These are phyloP conservation scores for Ustilago bromivora DNA, from an alignment of 1,284 basidiomycete species.

Conservation along the genomic window DNA sequence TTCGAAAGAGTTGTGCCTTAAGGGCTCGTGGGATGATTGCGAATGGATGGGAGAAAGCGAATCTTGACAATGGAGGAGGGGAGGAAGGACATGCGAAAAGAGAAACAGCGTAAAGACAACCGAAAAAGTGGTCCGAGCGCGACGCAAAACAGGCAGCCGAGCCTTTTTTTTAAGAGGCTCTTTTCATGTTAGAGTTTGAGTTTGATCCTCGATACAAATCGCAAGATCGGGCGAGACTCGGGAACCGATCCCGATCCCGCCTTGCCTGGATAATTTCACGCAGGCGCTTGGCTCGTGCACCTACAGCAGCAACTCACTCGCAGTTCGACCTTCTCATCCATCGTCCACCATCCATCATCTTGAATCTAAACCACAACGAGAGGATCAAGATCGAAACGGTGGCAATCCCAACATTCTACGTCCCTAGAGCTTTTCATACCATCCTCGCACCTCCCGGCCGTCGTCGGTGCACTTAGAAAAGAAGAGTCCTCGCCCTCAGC, in stretches of 20 bases:
- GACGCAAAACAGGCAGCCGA: constrained; percentile 20
- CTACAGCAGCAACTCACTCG: neutral
- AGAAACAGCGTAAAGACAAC: neutral
- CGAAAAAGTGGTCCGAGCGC: constrained; percentile 30
- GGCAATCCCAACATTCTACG: neutral
- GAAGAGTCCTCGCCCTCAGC: constrained; percentile 4
- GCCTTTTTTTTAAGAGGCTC: neutral
- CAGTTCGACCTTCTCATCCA: neutral
- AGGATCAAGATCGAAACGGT: too few relatives aligned
- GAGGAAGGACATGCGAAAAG: neutral
- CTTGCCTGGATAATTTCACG: neutral
- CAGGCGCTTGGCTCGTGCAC: neutral
- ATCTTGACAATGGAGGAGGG: constrained; percentile 1
- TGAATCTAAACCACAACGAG: too few relatives aligned
- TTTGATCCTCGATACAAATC: neutral
- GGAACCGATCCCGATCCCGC: too few relatives aligned
- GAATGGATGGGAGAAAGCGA: neutral
- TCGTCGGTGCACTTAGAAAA: neutral
- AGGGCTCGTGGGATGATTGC: neutral
- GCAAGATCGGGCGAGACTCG: neutral
- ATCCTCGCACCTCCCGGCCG: neutral
- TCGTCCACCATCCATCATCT: neutral
- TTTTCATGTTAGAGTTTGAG: neutral
- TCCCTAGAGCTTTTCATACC: neutral
- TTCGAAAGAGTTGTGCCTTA: neutral